Percentiles rank a stretch among this genome's conserved stretches.
Conservation (phyloP, 371 early-diverging fungal species). For the Mucor velutinosus region DNA sequence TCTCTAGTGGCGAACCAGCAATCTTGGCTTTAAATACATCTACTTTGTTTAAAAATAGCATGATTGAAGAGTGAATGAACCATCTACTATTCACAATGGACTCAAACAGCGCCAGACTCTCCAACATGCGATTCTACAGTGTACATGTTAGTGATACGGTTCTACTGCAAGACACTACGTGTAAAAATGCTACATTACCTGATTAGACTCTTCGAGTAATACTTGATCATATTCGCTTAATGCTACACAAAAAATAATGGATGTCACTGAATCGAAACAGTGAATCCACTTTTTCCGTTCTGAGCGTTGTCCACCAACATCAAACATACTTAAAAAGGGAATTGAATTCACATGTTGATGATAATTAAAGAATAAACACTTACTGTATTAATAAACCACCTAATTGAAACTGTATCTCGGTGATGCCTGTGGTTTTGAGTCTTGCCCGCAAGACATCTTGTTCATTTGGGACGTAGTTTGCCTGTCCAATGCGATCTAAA, state of each 20-base stretch:
- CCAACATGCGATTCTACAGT: slow-evolving; percentile 74
- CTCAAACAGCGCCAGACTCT: slow-evolving; percentile 80
- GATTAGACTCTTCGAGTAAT: slow-evolving; percentile 70
- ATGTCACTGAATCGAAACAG: slow-evolving; percentile 82
- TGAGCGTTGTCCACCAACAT: slow-evolving; percentile 78
- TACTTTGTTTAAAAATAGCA: slow-evolving; percentile 85
- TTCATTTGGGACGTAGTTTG: slow-evolving; percentile 59
- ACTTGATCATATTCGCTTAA: slow-evolving; percentile 74
- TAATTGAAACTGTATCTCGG: slow-evolving; percentile 75
- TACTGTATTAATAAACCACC: slow-evolving; percentile 68
- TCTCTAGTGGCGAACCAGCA: slow-evolving; percentile 59
- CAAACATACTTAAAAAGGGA: slow-evolving; percentile 61
- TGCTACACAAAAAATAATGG: slow-evolving; percentile 72
- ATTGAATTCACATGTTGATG: slow-evolving; percentile 4
- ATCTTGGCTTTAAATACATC: slow-evolving; percentile 80
- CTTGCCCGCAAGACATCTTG: slow-evolving; percentile 84
- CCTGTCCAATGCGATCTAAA: slow-evolving; percentile 57
- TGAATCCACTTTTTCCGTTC: slow-evolving; percentile 95
- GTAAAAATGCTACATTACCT: slow-evolving; percentile 36
- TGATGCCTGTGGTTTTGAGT: slow-evolving; percentile 86
- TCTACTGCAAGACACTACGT: background rate
- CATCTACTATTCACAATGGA: slow-evolving; percentile 73
- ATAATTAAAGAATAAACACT: slow-evolving; percentile 6
- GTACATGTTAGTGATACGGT: background rate
- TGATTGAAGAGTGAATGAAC: slow-evolving; percentile 80